phyloP scores from a whole-genome alignment of 768 basidiomycete species.

The Baorangia bicolor region DNA sequence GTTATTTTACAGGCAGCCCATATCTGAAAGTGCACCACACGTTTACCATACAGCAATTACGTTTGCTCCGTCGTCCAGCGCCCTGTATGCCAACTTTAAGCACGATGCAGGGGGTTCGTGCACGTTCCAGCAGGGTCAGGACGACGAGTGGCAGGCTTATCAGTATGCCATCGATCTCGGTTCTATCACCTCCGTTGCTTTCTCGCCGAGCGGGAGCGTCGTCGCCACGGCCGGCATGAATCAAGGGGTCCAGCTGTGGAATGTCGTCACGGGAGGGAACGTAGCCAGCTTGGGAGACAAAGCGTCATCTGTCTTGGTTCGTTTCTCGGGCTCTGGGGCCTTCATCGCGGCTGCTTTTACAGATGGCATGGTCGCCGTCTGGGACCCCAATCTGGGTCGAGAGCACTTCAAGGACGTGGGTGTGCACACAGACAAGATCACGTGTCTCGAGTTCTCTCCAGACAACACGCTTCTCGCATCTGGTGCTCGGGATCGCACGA shows the following conservation, averaged over 20 bases:
- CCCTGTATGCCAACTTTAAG: conserved; percentile 11
- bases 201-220: conserved; percentile 11
- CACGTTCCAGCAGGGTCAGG: not conserved
- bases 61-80: conserved; percentile 6
- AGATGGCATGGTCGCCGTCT: conserved; percentile 6
- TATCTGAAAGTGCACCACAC: conserved; percentile 14
- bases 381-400: conserved; percentile 15
- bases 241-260: conserved; percentile 19
- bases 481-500: conserved; percentile 8
- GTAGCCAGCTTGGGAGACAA: conserved; percentile 12
- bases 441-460: conserved; percentile 13
- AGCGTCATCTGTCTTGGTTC: conserved; percentile 5
- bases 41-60: conserved; percentile 12
- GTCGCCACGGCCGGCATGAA: conserved; percentile 9
- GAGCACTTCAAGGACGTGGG: conserved; percentile 7
- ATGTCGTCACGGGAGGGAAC: conserved; percentile 10
- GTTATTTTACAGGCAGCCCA: conserved; percentile 10
- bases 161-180: conserved; percentile 5
- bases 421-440: conserved; percentile 2
- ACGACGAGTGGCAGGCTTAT: conserved; percentile 4
- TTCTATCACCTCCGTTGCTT: conserved; percentile 8
- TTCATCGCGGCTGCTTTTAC: conserved; percentile 10
- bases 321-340: conserved; percentile 10
- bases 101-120: conserved; percentile 6
- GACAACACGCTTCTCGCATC: conserved; percentile 7